A percentile compares a stretch with the other conserved stretches of the same genome.
These are phyloP conservation scores for Boletus reticulatus DNA, from an alignment of 768 basidiomycete species.

Conservation along the genomic window DNA sequence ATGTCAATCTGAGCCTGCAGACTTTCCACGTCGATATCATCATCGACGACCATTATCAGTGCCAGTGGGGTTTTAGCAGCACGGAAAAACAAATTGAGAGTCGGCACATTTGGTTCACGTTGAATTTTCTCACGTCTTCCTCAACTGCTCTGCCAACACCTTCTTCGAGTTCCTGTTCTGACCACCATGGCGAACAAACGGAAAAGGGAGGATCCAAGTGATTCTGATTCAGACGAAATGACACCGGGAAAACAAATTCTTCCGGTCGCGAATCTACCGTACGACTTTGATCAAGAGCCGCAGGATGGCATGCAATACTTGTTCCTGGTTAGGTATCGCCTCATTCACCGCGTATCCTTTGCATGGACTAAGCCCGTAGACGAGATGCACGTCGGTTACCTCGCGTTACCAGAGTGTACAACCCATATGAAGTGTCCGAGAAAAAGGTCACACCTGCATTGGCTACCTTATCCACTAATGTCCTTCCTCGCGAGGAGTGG, in stretches of 20 bases:
- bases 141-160: background rate
- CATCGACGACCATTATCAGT: constrained; percentile 37
- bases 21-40: constrained; percentile 61
- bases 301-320: constrained; percentile 77
- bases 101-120: background rate
- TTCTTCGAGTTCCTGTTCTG: background rate
- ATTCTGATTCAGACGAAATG: constrained; percentile 60
- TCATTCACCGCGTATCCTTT: background rate
- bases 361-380: constrained; percentile 37
- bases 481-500: constrained; percentile 70
- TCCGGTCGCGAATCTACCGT: constrained; percentile 79
- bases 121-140: constrained; percentile 20
- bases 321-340: constrained; percentile 70
- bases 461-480: constrained; percentile 24
- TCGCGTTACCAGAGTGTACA: constrained; percentile 58
- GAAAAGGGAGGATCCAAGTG: constrained; percentile 49
- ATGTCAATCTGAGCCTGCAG: constrained; percentile 83
- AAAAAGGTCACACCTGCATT: constrained; percentile 19
- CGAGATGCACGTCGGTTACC: constrained; percentile 71
- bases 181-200: constrained; percentile 44
- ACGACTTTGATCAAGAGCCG: constrained; percentile 62
- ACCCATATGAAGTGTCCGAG: constrained; percentile 59
- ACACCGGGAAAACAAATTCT: constrained; percentile 67
- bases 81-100: too few species aligned
- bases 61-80: too few species aligned